Evolutionary conservation across 2,329 filamentous ascomycete genomes (phyloP).

Genomic region (Colletotrichum truncatum): DNA sequence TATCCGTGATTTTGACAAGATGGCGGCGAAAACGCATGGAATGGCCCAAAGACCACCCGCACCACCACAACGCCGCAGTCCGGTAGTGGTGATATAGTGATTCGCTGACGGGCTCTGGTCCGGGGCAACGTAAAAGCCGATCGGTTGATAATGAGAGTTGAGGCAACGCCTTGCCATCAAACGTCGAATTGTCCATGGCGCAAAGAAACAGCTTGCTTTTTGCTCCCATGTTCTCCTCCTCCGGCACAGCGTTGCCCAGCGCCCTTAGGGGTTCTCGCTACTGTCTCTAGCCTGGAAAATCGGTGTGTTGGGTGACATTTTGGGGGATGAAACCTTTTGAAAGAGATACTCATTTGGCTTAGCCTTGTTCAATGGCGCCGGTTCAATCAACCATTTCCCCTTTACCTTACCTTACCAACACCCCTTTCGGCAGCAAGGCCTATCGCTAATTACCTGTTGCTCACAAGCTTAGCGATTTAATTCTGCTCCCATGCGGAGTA

Average conservation of each 20-base stretch:
- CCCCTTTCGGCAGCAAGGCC: neutral
- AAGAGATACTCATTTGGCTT: conserved; percentile 1
- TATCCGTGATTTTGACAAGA: conserved; percentile 5
- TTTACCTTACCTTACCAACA: conserved; percentile 9
- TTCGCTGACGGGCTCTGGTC: conserved; percentile 6
- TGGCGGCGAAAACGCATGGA: conserved; percentile 4
- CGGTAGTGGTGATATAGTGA: neutral
- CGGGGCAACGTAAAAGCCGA: neutral
- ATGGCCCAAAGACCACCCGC: conserved; percentile 22
- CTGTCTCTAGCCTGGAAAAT: neutral
- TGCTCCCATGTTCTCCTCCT: neutral
- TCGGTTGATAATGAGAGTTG: conserved; percentile 7
- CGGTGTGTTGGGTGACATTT: conserved; percentile 17
- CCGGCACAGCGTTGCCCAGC: neutral
- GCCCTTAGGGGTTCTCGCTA: neutral
- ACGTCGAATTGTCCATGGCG: neutral
- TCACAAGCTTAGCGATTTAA: neutral
- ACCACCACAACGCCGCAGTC: neutral
- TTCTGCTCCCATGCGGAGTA: conserved; percentile 6
- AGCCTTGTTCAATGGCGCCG: conserved; percentile 12
- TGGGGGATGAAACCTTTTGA: conserved; percentile 2
- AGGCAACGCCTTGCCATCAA: conserved; percentile 6
- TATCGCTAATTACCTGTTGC: neutral
- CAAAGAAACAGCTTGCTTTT: neutral
- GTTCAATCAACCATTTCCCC: conserved; percentile 5